Percentiles rank a stretch among this genome's conserved stretches.
Evolutionary conservation across 2,329 filamentous ascomycete genomes (phyloP).

Genomic region (Epichloe bromicola): DNA sequence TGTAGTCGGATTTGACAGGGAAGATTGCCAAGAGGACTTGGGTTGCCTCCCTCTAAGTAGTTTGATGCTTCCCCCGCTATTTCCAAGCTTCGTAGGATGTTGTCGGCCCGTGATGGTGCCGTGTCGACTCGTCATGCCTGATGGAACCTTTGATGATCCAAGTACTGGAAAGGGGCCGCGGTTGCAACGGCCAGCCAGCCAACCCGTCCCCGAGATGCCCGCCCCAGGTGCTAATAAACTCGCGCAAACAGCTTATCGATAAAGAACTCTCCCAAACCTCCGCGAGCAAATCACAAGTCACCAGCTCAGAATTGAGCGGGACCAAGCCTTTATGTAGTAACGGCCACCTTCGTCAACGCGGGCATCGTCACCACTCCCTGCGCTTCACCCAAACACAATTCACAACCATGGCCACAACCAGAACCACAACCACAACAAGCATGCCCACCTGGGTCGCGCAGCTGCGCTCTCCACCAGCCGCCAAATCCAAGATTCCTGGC

Average conservation of each 20-base stretch:
- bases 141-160: not conserved
- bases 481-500: conserved; percentile 51
- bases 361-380: not conserved
- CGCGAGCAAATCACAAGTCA: not conserved
- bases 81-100: not conserved
- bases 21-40: too few relatives aligned
- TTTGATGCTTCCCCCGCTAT: not conserved
- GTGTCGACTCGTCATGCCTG: not conserved
- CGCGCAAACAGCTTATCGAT: conserved; percentile 3
- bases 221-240: not conserved
- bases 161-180: not conserved
- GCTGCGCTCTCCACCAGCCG: conserved; percentile 55
- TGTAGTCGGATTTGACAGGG: too few relatives aligned
- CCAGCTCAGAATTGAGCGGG: too few relatives aligned
- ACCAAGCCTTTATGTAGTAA: not conserved
- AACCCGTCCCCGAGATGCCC: not conserved
- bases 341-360: not conserved
- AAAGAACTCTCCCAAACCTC: not conserved
- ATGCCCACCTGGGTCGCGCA: conserved; percentile 71
- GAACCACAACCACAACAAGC: conserved; percentile 22
- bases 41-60: too few relatives aligned
- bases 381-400: not conserved
- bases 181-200: not conserved
- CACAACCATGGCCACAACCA: conserved; percentile 17
- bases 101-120: not conserved